A percentile compares a stretch with the other conserved stretches of the same genome.
Conservation (phyloP, 164 flowering plant genomes). For the Litsea cubeba region DNA sequence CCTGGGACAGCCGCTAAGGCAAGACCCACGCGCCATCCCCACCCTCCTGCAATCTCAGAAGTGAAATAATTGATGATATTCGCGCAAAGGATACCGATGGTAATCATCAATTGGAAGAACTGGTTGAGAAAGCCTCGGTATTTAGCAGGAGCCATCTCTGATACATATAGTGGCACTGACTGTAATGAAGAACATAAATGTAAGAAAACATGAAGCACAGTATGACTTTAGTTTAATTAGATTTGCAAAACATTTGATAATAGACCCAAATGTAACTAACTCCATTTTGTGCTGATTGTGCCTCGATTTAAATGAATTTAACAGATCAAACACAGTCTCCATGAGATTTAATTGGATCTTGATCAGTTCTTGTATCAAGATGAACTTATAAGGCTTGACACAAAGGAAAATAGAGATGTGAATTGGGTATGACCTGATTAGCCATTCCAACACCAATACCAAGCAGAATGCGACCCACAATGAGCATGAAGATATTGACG, state of each 20-base stretch:
- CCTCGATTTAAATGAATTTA: too few species aligned
- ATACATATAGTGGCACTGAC: conserved; percentile 74
- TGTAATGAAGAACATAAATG: conserved; percentile 5
- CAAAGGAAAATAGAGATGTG: too few species aligned
- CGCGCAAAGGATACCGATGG: conserved; percentile 65
- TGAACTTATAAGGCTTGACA: too few species aligned
- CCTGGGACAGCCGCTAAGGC: conserved; percentile 75
- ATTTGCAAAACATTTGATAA: too few species aligned
- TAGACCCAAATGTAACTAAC: too few species aligned
- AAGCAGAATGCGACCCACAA: conserved; percentile 66
- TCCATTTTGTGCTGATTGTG: too few species aligned
- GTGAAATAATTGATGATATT: conserved; percentile 63
- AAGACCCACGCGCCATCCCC: conserved; percentile 72
- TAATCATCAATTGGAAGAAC: conserved; percentile 69
- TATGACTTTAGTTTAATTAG: too few species aligned
- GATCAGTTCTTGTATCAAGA: too few species aligned
- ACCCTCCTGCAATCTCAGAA: conserved; percentile 50
- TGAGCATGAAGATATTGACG: conserved; percentile 55
- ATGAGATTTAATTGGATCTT: too few species aligned
- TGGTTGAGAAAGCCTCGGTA: conserved; percentile 72
- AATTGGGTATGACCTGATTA: conserved; percentile 39
- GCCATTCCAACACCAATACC: conserved; percentile 73
- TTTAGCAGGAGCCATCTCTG: conserved; percentile 83
- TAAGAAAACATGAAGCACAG: too few species aligned
- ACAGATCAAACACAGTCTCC: too few species aligned